These are phyloP conservation scores for Zea luxurians DNA, from an alignment of 176 grass and related monocot species.

Conservation along the genomic window DNA sequence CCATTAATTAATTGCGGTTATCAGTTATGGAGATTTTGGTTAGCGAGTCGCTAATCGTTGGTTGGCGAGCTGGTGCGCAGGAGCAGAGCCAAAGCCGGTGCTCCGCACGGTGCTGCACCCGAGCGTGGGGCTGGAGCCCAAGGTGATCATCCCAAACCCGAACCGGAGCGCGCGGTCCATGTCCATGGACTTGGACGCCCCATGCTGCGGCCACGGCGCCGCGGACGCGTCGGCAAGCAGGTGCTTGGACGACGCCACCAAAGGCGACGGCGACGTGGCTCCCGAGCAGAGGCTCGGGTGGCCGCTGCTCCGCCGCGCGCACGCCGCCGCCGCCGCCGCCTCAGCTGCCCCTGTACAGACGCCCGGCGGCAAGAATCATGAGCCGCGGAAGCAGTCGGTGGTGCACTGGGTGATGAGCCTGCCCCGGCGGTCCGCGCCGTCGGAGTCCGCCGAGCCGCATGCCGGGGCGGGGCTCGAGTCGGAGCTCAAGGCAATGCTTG, in stretches of 20 bases:
- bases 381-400: constrained; percentile 71
- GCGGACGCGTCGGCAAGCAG: neutral
- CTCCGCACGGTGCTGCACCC: constrained; percentile 69
- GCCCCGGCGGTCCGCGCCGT: constrained; percentile 50
- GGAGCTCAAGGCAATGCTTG: constrained; percentile 54
- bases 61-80: constrained; percentile 36
- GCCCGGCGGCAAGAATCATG: constrained; percentile 15
- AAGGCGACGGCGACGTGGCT: neutral
- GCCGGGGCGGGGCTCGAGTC: constrained; percentile 36
- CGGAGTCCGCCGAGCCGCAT: constrained; percentile 27
- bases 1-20: neutral
- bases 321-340: neutral
- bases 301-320: constrained; percentile 66
- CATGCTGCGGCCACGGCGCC: constrained; percentile 5
- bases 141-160: constrained; percentile 69
- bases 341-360: neutral
- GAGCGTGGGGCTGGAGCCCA: constrained; percentile 65
- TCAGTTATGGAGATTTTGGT: neutral
- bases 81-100: constrained; percentile 62
- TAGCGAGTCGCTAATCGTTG: constrained; percentile 33
- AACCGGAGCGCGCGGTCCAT: constrained; percentile 54
- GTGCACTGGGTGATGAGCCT: constrained; percentile 97
- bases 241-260: constrained; percentile 14
- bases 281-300: constrained; percentile 69
- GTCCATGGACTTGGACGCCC: constrained; percentile 46